Base-by-base conservation (phyloP, 106 monocot genomes). In the Chionographis japonica region DNA sequence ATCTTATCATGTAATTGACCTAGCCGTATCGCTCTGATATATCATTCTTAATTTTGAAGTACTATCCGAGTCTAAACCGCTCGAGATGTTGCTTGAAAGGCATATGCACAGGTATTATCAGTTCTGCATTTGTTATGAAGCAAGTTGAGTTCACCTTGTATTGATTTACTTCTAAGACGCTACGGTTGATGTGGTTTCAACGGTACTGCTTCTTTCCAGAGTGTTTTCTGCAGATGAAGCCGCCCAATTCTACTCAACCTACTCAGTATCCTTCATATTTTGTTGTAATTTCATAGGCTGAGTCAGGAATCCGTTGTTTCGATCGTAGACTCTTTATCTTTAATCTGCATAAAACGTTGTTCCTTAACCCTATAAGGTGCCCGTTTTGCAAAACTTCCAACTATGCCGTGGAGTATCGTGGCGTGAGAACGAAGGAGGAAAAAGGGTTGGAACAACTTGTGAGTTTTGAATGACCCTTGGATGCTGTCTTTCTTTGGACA, bases 171-270 rank as follows among this genome's bases (percentile, higher is more conserved):
- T 27, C 27, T 27, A 27, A 27, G 0, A 27, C 27, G 27, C 27
- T 27, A 27, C 27, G 46, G 46, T 46, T 10, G 37, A 16, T 67
- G 38, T n/a, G 11, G 6, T 38, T 56, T 63, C n/a, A 51, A 38
- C 42, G 10, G 35, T 7, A 50, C 61, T 59, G 16, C 52, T 77
- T 6, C 61, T 57, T 68, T 46, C 56, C 81, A 93, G 92, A 97
- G 72, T 97, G 97, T 64, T 97, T 97, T 75, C 80, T 97, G 74
- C 97, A 97, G 73, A 89, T 92, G 83, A 92, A 89, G 77, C 84
- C 86, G 7, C 75, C 82, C 19, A 80, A 86, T 72, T 78, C 89
- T 61, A 71, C 83, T 72, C 81, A 89, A 2, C 88, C 84, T 12
- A 78, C 92, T 63, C 82, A 89, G 97, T 95, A 95, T 92, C 91